Conservation (phyloP, 2,329 filamentous ascomycete genomes). For the Exutisphaerella laricina region DNA sequence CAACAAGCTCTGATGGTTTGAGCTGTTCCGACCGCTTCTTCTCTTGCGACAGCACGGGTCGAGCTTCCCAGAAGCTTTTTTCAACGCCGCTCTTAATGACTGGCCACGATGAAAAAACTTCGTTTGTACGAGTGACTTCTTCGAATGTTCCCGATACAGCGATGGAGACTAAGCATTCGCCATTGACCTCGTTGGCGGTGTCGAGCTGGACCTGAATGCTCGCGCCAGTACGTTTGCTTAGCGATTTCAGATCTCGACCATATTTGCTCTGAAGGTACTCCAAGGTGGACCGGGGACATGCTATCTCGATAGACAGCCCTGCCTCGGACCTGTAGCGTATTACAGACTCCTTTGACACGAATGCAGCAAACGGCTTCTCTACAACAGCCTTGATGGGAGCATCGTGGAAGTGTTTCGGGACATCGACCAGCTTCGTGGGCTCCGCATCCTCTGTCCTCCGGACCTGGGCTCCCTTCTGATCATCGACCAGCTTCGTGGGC, state of each 20-base stretch:
- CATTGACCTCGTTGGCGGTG: not conserved
- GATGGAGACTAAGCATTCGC: slow-evolving; percentile 9
- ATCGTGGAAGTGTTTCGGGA: not conserved
- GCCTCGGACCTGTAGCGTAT: slow-evolving; percentile 1
- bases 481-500: no score
- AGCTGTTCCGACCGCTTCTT: no score
- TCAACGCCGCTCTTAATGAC: no score
- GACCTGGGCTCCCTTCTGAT: no score
- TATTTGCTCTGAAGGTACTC: not conserved
- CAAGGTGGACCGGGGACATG: not conserved
- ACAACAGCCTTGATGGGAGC: not conserved
- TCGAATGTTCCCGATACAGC: slow-evolving; percentile 17
- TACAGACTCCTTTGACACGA: not conserved
- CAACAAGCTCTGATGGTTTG: no score
- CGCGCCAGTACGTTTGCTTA: slow-evolving; percentile 6
- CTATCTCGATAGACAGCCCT: not conserved
- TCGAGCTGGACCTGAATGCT: slow-evolving; percentile 15
- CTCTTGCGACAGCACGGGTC: no score
- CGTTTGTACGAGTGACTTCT: slow-evolving; percentile 7
- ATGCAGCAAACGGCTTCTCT: slow-evolving; percentile 2
- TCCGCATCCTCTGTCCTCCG: no score
- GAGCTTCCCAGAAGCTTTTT: no score
- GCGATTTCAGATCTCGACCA: slow-evolving; percentile 3
- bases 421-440: not conserved
- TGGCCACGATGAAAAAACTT: no score